These are phyloP conservation scores for Beauveria caledonica DNA, from an alignment of 2,329 filamentous ascomycete genomes.

Conservation along the genomic window DNA sequence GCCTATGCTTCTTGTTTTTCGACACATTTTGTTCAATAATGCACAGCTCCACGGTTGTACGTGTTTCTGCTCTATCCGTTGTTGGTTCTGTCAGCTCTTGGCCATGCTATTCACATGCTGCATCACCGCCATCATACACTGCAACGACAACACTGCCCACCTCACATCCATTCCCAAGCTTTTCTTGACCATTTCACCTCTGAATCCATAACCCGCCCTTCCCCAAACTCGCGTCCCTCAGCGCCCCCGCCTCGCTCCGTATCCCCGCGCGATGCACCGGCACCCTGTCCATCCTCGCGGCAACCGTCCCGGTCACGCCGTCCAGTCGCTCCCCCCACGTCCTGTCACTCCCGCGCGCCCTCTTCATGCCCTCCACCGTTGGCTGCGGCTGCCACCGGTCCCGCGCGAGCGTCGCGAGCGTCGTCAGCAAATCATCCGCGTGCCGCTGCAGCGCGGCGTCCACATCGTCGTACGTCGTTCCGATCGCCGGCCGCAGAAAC, in stretches of 20 bases:
- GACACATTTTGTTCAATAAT: too few species aligned
- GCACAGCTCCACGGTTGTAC: too few species aligned
- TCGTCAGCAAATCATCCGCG: slow-evolving; percentile 32
- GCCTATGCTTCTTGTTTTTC: too few species aligned
- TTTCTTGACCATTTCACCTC: not conserved
- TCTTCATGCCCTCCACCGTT: slow-evolving; percentile 30
- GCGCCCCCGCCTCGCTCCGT: slow-evolving; percentile 37
- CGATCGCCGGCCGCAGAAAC: slow-evolving; percentile 35
- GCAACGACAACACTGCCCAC: too few species aligned
- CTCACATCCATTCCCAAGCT: too few species aligned
- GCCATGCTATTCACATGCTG: too few species aligned
- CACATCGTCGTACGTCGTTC: slow-evolving; percentile 4
- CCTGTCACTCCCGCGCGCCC: slow-evolving; percentile 32
- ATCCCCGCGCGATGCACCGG: slow-evolving; percentile 53
- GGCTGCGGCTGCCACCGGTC: slow-evolving; percentile 35
- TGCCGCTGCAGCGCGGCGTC: slow-evolving; percentile 24
- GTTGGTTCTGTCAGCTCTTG: too few species aligned
- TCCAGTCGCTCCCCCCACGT: slow-evolving; percentile 38
- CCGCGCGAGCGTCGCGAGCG: slow-evolving; percentile 38
- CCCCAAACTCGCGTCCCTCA: slow-evolving; percentile 42
- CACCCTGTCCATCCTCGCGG: slow-evolving; percentile 48
- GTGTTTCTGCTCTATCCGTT: too few species aligned
- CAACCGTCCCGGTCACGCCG: slow-evolving; percentile 39
- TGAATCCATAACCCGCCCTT: slow-evolving; percentile 41
- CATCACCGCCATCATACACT: too few species aligned